Conservation (phyloP, 2,329 filamentous ascomycete genomes). For the Ophiognomonia clavigignenti-juglandacearum region DNA sequence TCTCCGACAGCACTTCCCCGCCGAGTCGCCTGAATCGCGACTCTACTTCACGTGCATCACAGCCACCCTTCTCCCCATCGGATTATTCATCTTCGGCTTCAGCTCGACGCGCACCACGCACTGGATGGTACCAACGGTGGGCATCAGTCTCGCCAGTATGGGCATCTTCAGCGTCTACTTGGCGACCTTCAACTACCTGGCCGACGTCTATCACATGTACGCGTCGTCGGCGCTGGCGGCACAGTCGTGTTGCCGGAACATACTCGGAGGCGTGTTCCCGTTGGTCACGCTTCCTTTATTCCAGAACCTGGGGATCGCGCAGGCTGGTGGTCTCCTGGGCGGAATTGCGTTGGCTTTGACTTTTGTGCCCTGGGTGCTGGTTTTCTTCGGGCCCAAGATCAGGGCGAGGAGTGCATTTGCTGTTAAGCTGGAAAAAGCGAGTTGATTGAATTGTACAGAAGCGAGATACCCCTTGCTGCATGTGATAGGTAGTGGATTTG, state of each 20-base stretch:
- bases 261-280: constrained; percentile 77
- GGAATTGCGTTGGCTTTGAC: constrained; percentile 66
- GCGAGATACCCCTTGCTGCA: too few relatives aligned
- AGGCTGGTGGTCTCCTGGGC: constrained; percentile 70
- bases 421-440: constrained; percentile 36
- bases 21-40: constrained; percentile 65
- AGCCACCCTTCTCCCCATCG: constrained; percentile 68
- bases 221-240: constrained; percentile 82
- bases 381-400: constrained; percentile 74
- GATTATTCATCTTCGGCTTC: constrained; percentile 78
- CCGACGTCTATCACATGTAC: constrained; percentile 81
- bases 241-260: constrained; percentile 80
- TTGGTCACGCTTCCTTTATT: constrained; percentile 73
- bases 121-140: constrained; percentile 69
- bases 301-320: constrained; percentile 61
- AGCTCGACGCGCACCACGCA: constrained; percentile 56
- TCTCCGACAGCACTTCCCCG: constrained; percentile 40
- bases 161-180: constrained; percentile 85
- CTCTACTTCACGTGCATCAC: constrained; percentile 81
- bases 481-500: too few relatives aligned
- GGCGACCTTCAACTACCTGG: constrained; percentile 88
- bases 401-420: constrained; percentile 74
- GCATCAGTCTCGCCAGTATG: constrained; percentile 70
- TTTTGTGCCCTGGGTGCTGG: constrained; percentile 80
- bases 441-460: not conserved